phyloP scores from a whole-genome alignment of 1,284 basidiomycete species.

The Moesziomyces aphidis region DNA sequence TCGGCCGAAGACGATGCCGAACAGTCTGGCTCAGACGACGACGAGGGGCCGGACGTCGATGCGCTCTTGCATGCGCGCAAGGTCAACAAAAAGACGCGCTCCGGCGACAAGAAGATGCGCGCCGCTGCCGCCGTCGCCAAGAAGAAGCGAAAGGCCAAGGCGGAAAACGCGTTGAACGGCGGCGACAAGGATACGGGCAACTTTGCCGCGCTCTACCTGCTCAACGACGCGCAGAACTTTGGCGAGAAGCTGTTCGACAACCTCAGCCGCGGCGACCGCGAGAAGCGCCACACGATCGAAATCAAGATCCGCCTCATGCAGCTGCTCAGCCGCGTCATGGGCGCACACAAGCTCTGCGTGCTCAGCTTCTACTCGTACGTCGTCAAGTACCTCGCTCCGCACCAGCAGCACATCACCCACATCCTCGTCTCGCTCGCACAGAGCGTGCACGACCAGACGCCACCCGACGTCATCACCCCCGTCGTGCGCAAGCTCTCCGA shows the following conservation, averaged over 20 bases:
- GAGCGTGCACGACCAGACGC: conserved; percentile 94
- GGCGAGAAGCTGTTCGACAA: conserved; percentile 93
- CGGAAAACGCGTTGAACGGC: conserved; percentile 47
- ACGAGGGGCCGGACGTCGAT: conserved; percentile 53
- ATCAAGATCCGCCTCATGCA: conserved; percentile 99
- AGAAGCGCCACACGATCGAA: conserved; percentile 88
- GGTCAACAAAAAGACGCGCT: conserved; percentile 64
- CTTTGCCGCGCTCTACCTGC: conserved; percentile 91
- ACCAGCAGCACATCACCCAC: conserved; percentile 91
- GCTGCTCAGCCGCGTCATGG: conserved; percentile 94
- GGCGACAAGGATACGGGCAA: conserved; percentile 71
- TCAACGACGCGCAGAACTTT: conserved; percentile 96
- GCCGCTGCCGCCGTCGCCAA: conserved; percentile 58
- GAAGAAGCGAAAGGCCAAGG: conserved; percentile 52
- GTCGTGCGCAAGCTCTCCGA: conserved; percentile 91
- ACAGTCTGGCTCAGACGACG: conserved; percentile 41
- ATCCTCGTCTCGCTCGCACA: conserved; percentile 96
- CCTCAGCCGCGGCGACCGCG: conserved; percentile 77
- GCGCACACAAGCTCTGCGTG: conserved; percentile 90
- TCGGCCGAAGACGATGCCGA: conserved; percentile 61
- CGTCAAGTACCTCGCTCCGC: conserved; percentile 88
- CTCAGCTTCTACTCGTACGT: conserved; percentile 98
- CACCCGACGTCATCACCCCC: conserved; percentile 90
- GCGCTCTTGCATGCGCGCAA: conserved; percentile 63
- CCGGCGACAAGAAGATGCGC: conserved; percentile 62